A percentile compares a stretch with the other conserved stretches of the same genome.
Conservation (phyloP, 1,284 basidiomycete genomes). For the Cutaneotrichosporon sp. region DNA sequence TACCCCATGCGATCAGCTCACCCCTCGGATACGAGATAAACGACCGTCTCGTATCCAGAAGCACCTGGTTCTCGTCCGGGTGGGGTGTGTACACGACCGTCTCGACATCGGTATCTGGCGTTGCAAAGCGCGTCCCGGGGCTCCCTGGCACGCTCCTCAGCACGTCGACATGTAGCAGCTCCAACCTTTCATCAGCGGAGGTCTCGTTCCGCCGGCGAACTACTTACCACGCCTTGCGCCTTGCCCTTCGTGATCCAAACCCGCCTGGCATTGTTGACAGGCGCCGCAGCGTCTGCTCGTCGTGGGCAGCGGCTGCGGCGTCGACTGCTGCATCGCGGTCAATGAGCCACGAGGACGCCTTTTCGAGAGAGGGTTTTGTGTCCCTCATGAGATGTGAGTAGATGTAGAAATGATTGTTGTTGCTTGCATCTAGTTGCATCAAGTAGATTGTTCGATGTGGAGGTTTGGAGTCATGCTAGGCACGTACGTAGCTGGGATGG, state of each 20-base stretch:
- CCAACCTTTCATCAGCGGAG: constrained; percentile 23
- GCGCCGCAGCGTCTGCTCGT: constrained; percentile 28
- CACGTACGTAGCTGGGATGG: too few species aligned
- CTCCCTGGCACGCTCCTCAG: background rate
- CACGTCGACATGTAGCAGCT: constrained; percentile 21
- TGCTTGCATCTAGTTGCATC: too few species aligned
- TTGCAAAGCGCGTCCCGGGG: background rate
- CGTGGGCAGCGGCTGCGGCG: constrained; percentile 30
- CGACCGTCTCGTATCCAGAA: constrained; percentile 77
- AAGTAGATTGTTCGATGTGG: too few species aligned
- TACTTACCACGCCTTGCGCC: constrained; percentile 40
- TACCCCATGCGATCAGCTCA: constrained; percentile 40
- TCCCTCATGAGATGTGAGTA: too few species aligned
- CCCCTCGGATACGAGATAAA: constrained; percentile 84
- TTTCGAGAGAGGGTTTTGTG: too few species aligned
- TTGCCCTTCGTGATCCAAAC: constrained; percentile 34
- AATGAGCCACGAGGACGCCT: constrained; percentile 22
- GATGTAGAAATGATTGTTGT: too few species aligned
- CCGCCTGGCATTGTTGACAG: constrained; percentile 44
- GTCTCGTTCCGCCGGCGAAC: too few species aligned
- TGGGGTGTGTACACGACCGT: constrained; percentile 50
- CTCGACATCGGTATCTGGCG: constrained; percentile 3
- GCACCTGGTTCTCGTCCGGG: constrained; percentile 75
- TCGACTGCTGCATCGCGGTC: constrained; percentile 29
- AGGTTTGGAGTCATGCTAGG: too few species aligned